phyloP scores from a whole-genome alignment of 306 rosid species.

The Sindora glabra region DNA sequence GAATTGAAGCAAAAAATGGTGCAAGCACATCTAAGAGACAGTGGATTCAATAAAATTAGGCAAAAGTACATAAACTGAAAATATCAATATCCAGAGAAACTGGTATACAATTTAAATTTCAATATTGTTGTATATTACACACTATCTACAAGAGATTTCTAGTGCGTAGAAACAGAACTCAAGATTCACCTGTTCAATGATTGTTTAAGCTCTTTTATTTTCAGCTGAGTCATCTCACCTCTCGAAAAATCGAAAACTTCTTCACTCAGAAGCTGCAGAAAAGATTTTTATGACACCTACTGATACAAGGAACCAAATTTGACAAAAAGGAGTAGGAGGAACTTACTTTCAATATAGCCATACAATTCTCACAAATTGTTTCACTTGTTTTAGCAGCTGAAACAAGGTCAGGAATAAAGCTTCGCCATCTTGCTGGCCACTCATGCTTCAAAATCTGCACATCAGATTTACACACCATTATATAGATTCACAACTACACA shows the following conservation, averaged over 20 bases:
- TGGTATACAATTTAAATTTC: no score
- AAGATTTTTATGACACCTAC: conserved; percentile 3
- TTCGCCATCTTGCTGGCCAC: conserved; percentile 93
- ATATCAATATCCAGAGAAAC: no score
- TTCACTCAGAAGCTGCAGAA: conserved; percentile 41
- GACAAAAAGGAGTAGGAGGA: neutral
- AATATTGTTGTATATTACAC: no score
- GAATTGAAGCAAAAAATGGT: no score
- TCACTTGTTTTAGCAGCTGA: conserved; percentile 89
- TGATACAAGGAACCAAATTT: neutral
- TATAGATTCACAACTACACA: neutral
- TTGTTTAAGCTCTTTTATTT: conserved; percentile 44
- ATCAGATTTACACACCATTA: conserved; percentile 12
- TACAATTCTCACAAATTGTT: conserved; percentile 94
- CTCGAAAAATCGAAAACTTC: conserved; percentile 52
- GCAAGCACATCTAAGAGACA: no score
- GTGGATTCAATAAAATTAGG: no score
- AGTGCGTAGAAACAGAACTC: neutral
- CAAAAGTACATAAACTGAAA: no score
- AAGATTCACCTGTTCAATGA: conserved; percentile 35
- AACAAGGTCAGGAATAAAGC: conserved; percentile 95
- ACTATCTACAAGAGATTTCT: no score
- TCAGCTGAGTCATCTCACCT: conserved; percentile 51
- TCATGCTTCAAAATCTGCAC: conserved; percentile 93
- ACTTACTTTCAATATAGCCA: conserved; percentile 55